A percentile compares a stretch with the other conserved stretches of the same genome.
Evolutionary conservation across 2,329 filamentous ascomycete species (phyloP).

Genomic region (Colletotrichum theobromicola): DNA sequence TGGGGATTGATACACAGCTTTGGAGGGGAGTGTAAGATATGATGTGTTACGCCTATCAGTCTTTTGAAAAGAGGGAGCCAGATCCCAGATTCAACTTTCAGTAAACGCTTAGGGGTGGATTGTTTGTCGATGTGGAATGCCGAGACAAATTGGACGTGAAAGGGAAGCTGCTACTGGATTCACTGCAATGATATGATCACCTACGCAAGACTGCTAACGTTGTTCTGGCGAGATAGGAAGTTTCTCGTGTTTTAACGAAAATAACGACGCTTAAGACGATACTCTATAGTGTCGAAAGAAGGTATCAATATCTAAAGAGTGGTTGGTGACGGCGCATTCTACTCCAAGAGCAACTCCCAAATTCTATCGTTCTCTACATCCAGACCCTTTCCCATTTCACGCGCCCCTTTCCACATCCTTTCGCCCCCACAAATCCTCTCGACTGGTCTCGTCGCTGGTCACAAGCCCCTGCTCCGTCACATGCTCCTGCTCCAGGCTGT

Average conservation of each 20-base stretch:
- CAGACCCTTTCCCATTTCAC: background rate
- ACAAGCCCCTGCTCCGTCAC: conserved; percentile 30
- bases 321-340: background rate
- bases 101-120: background rate
- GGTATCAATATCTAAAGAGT: background rate
- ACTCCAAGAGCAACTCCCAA: background rate
- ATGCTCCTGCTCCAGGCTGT: conserved; percentile 36
- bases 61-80: background rate
- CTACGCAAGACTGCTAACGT: too few relatives aligned
- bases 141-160: background rate
- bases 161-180: too few relatives aligned
- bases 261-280: background rate
- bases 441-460: conserved; percentile 10
- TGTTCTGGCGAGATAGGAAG: too few relatives aligned
- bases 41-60: background rate
- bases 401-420: background rate
- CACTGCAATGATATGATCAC: too few relatives aligned
- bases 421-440: background rate
- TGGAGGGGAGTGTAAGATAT: background rate
- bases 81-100: background rate
- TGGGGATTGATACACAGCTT: conserved; percentile 16
- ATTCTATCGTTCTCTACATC: background rate
- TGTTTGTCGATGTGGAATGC: background rate
- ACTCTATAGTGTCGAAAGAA: background rate
- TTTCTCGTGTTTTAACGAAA: background rate